Conservation (phyloP, 2,329 filamentous ascomycete species). For the Trichoderma polysporum region DNA sequence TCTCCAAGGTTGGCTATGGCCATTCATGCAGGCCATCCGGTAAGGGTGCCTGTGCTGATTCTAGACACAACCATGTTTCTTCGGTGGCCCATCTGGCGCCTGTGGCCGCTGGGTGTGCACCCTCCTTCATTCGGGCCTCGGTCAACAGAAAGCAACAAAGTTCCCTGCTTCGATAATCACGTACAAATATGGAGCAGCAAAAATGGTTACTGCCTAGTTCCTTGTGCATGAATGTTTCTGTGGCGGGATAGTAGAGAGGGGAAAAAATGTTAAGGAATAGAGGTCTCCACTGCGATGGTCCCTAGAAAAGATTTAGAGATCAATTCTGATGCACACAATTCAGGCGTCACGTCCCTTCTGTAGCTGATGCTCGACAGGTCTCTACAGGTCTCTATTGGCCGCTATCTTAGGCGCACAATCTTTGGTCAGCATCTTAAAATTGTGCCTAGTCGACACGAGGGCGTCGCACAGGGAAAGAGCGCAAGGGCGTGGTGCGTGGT, state of each 20-base stretch:
- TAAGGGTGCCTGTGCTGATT: neutral
- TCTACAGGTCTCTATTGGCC: neutral
- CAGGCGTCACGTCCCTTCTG: neutral
- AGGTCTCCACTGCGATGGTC: neutral
- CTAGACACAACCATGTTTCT: neutral
- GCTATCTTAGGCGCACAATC: neutral
- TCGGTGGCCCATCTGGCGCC: neutral
- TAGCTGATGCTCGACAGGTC: neutral
- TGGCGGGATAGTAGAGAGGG: neutral
- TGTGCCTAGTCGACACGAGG: neutral
- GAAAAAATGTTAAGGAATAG: neutral
- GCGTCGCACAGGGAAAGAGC: neutral
- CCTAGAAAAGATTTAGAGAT: neutral
- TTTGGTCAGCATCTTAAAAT: constrained; percentile 9
- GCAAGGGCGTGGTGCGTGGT: constrained; percentile 13
- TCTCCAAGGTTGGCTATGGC: neutral
- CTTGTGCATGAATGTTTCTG: neutral
- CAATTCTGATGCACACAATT: neutral
- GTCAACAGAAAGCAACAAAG: neutral
- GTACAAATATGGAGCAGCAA: neutral
- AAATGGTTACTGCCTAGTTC: neutral
- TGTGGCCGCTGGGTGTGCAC: neutral
- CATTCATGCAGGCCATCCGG: constrained; percentile 6
- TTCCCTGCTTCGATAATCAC: neutral
- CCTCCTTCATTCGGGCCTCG: neutral